phyloP scores from a whole-genome alignment of 2,329 filamentous ascomycete genomes.

The Bipolaris sorokiniana region DNA sequence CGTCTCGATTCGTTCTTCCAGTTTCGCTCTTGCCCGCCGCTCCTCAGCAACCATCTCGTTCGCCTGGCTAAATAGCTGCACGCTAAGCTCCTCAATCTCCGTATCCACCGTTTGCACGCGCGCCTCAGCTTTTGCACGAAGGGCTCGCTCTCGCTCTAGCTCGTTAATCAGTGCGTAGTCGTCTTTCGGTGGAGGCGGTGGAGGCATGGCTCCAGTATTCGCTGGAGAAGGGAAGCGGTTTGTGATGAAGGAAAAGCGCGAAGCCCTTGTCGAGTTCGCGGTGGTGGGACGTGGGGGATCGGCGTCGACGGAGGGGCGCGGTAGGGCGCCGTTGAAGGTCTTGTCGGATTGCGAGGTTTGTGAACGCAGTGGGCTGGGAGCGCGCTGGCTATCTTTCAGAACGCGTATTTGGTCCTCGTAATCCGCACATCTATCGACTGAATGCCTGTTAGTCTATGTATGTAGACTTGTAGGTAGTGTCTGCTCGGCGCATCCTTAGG shows the following conservation, averaged over 20 bases:
- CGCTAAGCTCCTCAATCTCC: slow-evolving; percentile 81
- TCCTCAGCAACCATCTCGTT: slow-evolving; percentile 88
- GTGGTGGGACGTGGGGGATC: slow-evolving; percentile 40
- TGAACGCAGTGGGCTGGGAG: slow-evolving; percentile 11
- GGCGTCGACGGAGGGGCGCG: slow-evolving; percentile 27
- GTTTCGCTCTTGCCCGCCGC: slow-evolving; percentile 69
- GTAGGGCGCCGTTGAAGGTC: slow-evolving; percentile 18
- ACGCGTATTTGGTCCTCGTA: slow-evolving; percentile 78
- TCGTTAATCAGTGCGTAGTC: slow-evolving; percentile 64
- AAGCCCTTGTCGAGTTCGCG: slow-evolving; percentile 39
- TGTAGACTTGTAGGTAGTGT: background rate
- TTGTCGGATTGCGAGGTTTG: slow-evolving; percentile 20
- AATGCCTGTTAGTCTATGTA: slow-evolving; percentile 9
- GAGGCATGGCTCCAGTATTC: slow-evolving; percentile 33
- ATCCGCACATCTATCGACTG: slow-evolving; percentile 68
- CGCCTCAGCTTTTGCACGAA: slow-evolving; percentile 72
- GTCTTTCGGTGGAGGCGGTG: slow-evolving; percentile 39
- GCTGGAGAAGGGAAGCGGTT: slow-evolving; percentile 46
- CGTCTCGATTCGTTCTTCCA: slow-evolving; percentile 72
- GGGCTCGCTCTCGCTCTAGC: slow-evolving; percentile 68
- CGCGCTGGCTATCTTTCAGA: slow-evolving; percentile 45
- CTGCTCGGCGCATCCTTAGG: background rate
- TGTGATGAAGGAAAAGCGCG: slow-evolving; percentile 54
- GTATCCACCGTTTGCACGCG: slow-evolving; percentile 68
- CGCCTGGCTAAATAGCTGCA: slow-evolving; percentile 77